Evolutionary conservation across 345 rosid species (phyloP).

Genomic region (Jatropha curcas): DNA sequence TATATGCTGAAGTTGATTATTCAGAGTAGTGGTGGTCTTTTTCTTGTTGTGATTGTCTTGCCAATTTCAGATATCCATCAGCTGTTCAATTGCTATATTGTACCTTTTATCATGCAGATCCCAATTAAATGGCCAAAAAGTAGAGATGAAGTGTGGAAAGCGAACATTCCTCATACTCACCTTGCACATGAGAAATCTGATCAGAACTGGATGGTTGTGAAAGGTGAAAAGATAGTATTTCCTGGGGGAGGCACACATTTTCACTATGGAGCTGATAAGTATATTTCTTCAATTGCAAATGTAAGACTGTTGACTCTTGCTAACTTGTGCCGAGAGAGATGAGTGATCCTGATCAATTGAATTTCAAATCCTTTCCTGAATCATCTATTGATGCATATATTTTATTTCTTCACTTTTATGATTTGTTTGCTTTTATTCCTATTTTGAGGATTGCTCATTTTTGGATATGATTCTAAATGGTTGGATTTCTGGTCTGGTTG

Average conservation of each 20-base stretch:
- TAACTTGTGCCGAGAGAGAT: not conserved
- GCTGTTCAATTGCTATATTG: not conserved
- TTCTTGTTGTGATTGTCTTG: not conserved
- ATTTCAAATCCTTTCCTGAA: slow-evolving; percentile 6
- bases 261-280: slow-evolving; percentile 98
- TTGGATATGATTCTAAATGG: slow-evolving; percentile 2
- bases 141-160: slow-evolving; percentile 99
- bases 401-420: not conserved
- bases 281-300: slow-evolving; percentile 89
- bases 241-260: slow-evolving; percentile 99
- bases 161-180: slow-evolving; percentile 97
- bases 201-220: slow-evolving; percentile 99
- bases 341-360: not conserved
- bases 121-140: slow-evolving; percentile 99
- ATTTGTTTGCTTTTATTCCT: slow-evolving; percentile 11
- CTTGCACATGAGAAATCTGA: slow-evolving; percentile 98
- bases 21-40: not conserved
- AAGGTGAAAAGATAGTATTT: slow-evolving; percentile 89
- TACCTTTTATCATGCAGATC: slow-evolving; percentile 44
- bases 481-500: slow-evolving; percentile 27
- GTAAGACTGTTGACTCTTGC: slow-evolving; percentile 45
- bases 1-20: slow-evolving; percentile 7
- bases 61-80: slow-evolving; percentile 1
- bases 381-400: not conserved
- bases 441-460: not conserved